phyloP scores from a whole-genome alignment of 2,329 filamentous ascomycete genomes.

The Diplocarpon mali region DNA sequence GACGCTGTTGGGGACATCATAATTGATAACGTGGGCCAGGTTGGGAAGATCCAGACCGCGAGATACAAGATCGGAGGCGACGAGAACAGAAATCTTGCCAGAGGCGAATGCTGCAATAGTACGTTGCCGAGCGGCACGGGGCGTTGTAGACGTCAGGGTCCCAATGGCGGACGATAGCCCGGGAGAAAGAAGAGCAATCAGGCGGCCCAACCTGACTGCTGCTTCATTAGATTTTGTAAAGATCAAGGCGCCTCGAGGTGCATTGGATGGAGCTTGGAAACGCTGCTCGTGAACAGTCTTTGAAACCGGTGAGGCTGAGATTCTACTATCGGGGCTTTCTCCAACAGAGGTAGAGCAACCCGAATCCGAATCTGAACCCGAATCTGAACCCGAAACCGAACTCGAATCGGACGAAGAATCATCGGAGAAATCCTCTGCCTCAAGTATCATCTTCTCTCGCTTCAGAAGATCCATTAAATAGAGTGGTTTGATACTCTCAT shows the following conservation, averaged over 20 bases:
- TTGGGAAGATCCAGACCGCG: constrained; percentile 76
- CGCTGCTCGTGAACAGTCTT: background rate
- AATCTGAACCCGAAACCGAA: too few species aligned
- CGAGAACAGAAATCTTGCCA: constrained; percentile 58
- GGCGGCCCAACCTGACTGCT: constrained; percentile 72
- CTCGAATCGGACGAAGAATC: constrained; percentile 21
- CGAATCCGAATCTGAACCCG: constrained; percentile 1
- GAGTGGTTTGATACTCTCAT: constrained; percentile 65
- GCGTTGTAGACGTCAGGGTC: constrained; percentile 67
- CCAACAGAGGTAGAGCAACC: constrained; percentile 7
- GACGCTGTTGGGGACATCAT: constrained; percentile 74
- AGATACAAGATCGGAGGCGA: constrained; percentile 88
- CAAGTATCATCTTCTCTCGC: constrained; percentile 36
- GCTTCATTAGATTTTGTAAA: constrained; percentile 89
- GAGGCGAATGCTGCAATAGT: constrained; percentile 55
- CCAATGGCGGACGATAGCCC: constrained; percentile 45
- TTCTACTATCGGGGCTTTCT: background rate
- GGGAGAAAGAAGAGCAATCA: constrained; percentile 58
- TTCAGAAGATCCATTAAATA: constrained; percentile 71
- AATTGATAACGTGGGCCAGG: constrained; percentile 82
- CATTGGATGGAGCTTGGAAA: background rate
- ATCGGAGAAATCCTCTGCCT: constrained; percentile 26
- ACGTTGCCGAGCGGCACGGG: constrained; percentile 58
- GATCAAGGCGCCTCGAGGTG: constrained; percentile 47
- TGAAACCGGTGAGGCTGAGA: background rate